Conservation (phyloP, 768 basidiomycete species). For the Suillus bovinus region DNA sequence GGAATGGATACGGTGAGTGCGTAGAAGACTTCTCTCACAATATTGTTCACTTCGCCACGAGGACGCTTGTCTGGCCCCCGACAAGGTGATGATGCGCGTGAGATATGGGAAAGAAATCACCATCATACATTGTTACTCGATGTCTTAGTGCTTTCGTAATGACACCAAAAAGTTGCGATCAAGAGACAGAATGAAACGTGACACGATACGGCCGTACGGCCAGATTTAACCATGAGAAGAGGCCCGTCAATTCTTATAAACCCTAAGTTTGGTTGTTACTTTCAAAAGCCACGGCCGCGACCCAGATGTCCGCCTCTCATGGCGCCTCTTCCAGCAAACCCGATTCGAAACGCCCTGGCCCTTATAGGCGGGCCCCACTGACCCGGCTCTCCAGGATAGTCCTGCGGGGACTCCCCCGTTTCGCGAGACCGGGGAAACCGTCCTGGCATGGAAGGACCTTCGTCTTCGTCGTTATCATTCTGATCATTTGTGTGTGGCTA, state of each 20-base stretch:
- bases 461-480: slow-evolving; percentile 38
- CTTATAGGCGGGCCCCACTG: slow-evolving; percentile 19
- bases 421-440: slow-evolving; percentile 28
- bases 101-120: background rate
- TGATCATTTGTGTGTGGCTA: slow-evolving; percentile 35
- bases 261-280: background rate
- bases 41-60: slow-evolving; percentile 7
- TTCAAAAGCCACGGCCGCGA: slow-evolving; percentile 19
- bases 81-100: background rate
- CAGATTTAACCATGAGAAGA: slow-evolving; percentile 1
- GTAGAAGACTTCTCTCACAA: background rate
- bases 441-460: slow-evolving; percentile 32
- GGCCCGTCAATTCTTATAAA: slow-evolving; percentile 15
- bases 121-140: slow-evolving; percentile 24
- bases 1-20: background rate
- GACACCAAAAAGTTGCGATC: background rate
- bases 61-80: slow-evolving; percentile 9
- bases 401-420: slow-evolving; percentile 14
- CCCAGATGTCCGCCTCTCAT: slow-evolving; percentile 25
- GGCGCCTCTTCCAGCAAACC: slow-evolving; percentile 57
- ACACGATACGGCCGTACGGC: slow-evolving; percentile 9
- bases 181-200: slow-evolving; percentile 18
- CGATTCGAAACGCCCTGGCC: slow-evolving; percentile 47
- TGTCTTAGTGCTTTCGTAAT: slow-evolving; percentile 12
- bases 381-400: slow-evolving; percentile 12